Percentiles rank a stretch among this genome's conserved stretches.
phyloP scores from a whole-genome alignment of 2,329 filamentous ascomycete genomes.

The Penicillium sp. region DNA sequence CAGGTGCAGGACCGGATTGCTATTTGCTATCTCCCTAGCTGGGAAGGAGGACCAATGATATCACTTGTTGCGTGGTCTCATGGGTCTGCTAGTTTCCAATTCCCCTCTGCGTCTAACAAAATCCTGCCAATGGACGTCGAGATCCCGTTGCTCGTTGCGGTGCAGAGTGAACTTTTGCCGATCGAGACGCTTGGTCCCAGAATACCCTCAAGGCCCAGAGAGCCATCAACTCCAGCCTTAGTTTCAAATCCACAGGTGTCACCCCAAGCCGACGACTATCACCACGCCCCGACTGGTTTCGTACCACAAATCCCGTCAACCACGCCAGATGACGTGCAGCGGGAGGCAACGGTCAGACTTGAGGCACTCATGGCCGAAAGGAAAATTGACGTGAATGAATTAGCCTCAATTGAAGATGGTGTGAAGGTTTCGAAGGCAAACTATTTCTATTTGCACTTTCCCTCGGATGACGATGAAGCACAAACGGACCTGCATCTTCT shows the following conservation, averaged over 20 bases:
- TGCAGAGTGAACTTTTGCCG: constrained; percentile 13
- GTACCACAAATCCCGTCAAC: not conserved
- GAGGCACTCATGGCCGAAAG: constrained; percentile 17
- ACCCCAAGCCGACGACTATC: not conserved
- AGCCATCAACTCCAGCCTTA: not conserved
- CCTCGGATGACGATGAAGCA: constrained; percentile 17
- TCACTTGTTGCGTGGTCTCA: constrained; percentile 34
- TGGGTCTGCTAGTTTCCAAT: constrained; percentile 25
- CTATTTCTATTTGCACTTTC: constrained; percentile 40
- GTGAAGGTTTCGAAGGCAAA: constrained; percentile 20
- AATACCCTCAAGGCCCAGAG: not conserved
- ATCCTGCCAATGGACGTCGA: constrained; percentile 1
- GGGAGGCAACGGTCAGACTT: constrained; percentile 1
- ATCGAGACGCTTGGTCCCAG: not conserved
- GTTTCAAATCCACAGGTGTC: not conserved
- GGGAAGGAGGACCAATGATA: not conserved
- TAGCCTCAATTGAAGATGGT: constrained; percentile 24
- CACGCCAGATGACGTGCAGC: not conserved
- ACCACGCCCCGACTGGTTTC: not conserved
- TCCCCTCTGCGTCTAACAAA: constrained; percentile 6
- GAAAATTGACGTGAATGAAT: constrained; percentile 29
- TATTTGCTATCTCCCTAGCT: constrained; percentile 26
- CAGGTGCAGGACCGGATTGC: constrained; percentile 28
- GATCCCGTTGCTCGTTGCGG: constrained; percentile 23
- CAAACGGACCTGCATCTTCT: constrained; percentile 29